Evolutionary conservation across 495 filamentous ascomycete genomes (phyloP), one percentile per base, ranked within the genome.

Genomic region (Margaritispora aquatica): DNA sequence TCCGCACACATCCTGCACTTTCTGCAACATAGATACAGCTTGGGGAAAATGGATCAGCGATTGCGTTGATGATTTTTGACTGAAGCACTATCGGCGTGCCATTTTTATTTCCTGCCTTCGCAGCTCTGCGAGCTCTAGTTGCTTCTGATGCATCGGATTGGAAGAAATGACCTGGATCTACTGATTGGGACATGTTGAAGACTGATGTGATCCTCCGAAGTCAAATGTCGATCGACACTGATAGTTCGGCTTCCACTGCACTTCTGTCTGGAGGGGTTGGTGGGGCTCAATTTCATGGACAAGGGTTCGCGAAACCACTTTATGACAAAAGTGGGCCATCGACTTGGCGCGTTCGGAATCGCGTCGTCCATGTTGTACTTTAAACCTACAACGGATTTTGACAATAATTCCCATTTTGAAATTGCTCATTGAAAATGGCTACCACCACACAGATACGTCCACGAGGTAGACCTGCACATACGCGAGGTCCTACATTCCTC

Each of bases 61-160:
- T 69, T 23, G 90, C 78, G 21, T 87, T 90, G 34, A 96, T 80
- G 57, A 97, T 83, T 74, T 98, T 98, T 65, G 89, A 92, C 60
- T 85, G 83, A 1, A 96, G 75, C 47, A 74, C 72, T 66, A 97
- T 87, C 13, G 94, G 94, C 60, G 84, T 79, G 63, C 94, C 94
- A 77, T 87, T 78, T 29, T 80, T 86, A 73, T 97, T 98, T 56
- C 78, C 77, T 46, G 92, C 82, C 73, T 97, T 97, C 53, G 80
- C 77, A 19, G 85, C 82, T 71, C 88, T 88, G 63, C 92, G 88
- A 54, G 81, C 74, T 51, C 80, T 77, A 59, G 86, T 87, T 26
- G 84, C 84, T 63, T 95, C 77, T 9, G 89, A 83, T 27, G 89
- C 80, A 66, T 86, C 86, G 19, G 91, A 93, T 72, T 97, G 90